phyloP scores from a whole-genome alignment of 768 basidiomycete genomes.

The Gyrodon lividus region DNA sequence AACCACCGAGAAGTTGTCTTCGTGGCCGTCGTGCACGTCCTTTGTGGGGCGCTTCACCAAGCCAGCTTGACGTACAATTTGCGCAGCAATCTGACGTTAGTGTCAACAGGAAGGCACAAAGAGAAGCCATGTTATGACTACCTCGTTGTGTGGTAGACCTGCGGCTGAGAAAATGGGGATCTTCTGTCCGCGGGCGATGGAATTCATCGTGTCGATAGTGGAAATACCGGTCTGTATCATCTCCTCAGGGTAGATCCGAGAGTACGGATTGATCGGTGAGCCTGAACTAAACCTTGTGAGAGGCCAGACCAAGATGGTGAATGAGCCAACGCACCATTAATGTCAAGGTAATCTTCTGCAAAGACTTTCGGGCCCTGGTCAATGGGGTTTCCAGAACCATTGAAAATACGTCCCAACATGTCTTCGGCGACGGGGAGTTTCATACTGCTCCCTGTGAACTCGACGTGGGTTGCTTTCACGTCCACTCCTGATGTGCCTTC shows the following conservation, averaged over 20 bases:
- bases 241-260: slow-evolving; percentile 99
- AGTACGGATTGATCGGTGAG: slow-evolving; percentile 96
- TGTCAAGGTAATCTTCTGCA: slow-evolving; percentile 98
- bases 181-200: slow-evolving; percentile 99
- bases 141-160: slow-evolving; percentile 98
- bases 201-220: slow-evolving; percentile 97
- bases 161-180: slow-evolving; percentile 99
- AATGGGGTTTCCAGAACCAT: slow-evolving; percentile 96
- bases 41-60: slow-evolving; percentile 96
- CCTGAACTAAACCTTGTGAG: slow-evolving; percentile 47
- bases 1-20: slow-evolving; percentile 99
- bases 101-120: slow-evolving; percentile 22
- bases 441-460: slow-evolving; percentile 98
- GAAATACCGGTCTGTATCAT: slow-evolving; percentile 99
- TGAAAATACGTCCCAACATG: slow-evolving; percentile 99
- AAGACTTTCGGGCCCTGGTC: slow-evolving; percentile 99
- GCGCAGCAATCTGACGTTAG: slow-evolving; percentile 84
- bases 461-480: slow-evolving; percentile 95
- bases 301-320: not conserved
- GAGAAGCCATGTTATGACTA: slow-evolving; percentile 33
- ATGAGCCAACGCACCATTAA: slow-evolving; percentile 74
- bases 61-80: slow-evolving; percentile 99
- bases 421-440: slow-evolving; percentile 98
- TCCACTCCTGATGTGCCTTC: slow-evolving; percentile 98
- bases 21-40: slow-evolving; percentile 97